Percentiles rank a stretch among this genome's conserved stretches.
These are phyloP conservation scores for Boehmeria nivea DNA, from an alignment of 306 rosid species.

Conservation along the genomic window DNA sequence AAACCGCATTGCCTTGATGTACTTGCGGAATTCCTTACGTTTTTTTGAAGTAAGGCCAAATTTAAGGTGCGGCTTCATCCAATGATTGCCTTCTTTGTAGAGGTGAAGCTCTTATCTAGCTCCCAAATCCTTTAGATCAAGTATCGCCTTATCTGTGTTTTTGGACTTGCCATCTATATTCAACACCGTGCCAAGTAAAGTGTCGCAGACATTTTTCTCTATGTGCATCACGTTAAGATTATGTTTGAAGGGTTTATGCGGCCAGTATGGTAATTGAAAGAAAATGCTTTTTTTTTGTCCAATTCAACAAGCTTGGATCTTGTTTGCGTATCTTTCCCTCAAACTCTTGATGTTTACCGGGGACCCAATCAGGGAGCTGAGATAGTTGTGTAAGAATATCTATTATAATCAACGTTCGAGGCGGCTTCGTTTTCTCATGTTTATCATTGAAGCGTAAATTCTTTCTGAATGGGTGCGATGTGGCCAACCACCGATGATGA, in stretches of 20 bases:
- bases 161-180: not conserved
- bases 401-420: too few species aligned
- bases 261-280: not conserved
- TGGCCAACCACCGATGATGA: too few species aligned
- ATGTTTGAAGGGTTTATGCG: not conserved
- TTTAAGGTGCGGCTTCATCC: not conserved
- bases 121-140: not conserved
- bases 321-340: not conserved
- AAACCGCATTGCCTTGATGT: too few species aligned
- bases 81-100: not conserved
- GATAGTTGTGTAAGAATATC: too few species aligned
- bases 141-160: not conserved
- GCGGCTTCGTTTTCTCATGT: too few species aligned
- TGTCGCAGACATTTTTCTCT: not conserved
- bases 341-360: not conserved
- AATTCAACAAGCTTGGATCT: not conserved
- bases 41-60: too few species aligned
- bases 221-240: not conserved
- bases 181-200: not conserved
- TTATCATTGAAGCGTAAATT: too few species aligned
- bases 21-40: too few species aligned
- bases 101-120: not conserved
- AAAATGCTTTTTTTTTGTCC: not conserved
- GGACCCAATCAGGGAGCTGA: too few species aligned
- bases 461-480: too few species aligned